Base-by-base conservation (phyloP, 495 filamentous ascomycete species). In the Penicillium bovifimosum region DNA sequence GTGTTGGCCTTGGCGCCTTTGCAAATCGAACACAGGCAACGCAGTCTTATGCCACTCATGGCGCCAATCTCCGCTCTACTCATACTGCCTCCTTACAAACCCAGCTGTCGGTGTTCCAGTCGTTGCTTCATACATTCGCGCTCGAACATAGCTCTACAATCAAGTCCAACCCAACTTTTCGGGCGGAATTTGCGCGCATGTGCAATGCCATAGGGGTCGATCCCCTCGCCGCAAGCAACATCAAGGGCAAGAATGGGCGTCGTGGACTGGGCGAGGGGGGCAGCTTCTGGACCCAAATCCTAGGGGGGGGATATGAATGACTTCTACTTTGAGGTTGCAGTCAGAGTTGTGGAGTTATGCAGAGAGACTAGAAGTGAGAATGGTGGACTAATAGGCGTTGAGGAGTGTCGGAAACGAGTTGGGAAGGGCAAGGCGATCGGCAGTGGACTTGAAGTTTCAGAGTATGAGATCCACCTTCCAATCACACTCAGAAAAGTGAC, bases 161-260 rank as follows among this genome's bases (percentile, higher is more conserved):
- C 56, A 90, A 90, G 54, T 95, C 90, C 3, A 90, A 96, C 67
- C 93, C 95, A 9, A 84, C 82, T 0, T 98, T 98, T 70, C 89
- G 95, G 27, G 89, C 90, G 13, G 91, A 97, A 73, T 98, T 98
- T 65, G 93, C 93, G 5, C 88, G 92, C 58, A 97, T 98, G 95
- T 98, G 93, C 72, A 84, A 90, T 60, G 88, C 92, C 48, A 95
- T 98, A 59, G 93, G 93, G 9, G 91, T 98, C 7, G 95, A 98
- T 66, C 93, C 93, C 0, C 76, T 97, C 1, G 90, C 82, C 4
- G 82, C 89, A 14, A 87, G 83, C 58, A 85, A 82, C 61, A 74
- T 75, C 56, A 82, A 76, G 53, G 73, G 74, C 27, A 77, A 80
- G 55, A 70, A 73, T 62, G 54, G 66, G 47, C 58, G 77, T 48